Conservation (phyloP, 192 early-diverging fungal species). For the Paraglomus brasilianum region DNA sequence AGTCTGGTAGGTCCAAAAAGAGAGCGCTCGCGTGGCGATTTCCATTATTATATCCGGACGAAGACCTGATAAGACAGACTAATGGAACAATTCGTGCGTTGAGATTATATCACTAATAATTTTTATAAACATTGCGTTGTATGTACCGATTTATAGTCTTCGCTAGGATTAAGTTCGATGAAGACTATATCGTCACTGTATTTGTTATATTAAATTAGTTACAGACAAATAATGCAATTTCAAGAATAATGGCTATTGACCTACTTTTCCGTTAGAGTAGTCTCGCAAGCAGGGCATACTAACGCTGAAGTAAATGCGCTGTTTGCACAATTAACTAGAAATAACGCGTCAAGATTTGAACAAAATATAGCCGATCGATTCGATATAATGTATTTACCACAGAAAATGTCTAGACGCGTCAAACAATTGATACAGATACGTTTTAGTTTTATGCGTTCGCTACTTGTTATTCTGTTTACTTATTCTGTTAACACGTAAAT, state of each 20-base stretch:
- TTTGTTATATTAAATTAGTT: constrained; percentile 7
- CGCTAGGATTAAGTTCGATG: constrained; percentile 55
- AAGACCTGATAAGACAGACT: constrained; percentile 67
- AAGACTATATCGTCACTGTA: constrained; percentile 56
- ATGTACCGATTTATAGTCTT: constrained; percentile 62
- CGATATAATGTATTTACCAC: constrained; percentile 35
- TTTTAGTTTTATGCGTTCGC: background rate
- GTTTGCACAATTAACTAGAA: constrained; percentile 50
- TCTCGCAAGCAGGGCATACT: constrained; percentile 65
- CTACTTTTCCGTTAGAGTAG: constrained; percentile 52
- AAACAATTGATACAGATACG: background rate
- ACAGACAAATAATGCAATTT: background rate
- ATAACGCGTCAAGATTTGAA: too few relatives aligned
- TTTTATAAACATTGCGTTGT: background rate
- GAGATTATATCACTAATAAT: background rate
- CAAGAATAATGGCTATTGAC: too few relatives aligned
- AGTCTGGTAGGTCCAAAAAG: constrained; percentile 67
- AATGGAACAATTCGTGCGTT: constrained; percentile 9
- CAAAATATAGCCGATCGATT: background rate
- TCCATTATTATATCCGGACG: constrained; percentile 60
- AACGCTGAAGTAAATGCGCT: constrained; percentile 47
- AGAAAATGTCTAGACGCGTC: constrained; percentile 62
- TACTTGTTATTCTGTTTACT: background rate
- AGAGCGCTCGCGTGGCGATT: constrained; percentile 61
- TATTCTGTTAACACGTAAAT: background rate